Percentiles rank a stretch among this genome's conserved stretches.
Evolutionary conservation across 2,329 filamentous ascomycete genomes (phyloP).

Genomic region (Fusarium chlamydosporum): DNA sequence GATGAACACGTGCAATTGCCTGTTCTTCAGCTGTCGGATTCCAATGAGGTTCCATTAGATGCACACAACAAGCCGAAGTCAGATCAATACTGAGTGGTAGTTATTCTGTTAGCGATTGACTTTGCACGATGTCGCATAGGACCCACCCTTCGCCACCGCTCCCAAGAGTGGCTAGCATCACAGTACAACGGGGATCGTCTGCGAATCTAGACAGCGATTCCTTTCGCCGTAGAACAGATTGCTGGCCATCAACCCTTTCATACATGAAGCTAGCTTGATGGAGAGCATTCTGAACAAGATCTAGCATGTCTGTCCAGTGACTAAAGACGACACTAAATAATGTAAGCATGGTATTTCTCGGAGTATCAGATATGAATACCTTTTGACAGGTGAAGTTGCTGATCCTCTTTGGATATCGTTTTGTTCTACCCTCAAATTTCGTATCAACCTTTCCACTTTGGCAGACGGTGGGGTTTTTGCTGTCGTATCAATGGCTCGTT

Average conservation of each 20-base stretch:
- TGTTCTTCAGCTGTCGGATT: neutral
- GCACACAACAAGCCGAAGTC: rapidly evolving
- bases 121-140: rapidly evolving
- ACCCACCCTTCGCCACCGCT: conserved; percentile 53
- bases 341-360: neutral
- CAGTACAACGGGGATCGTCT: conserved; percentile 28
- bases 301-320: conserved; percentile 46
- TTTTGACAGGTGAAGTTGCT: rapidly evolving
- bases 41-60: conserved; percentile 13
- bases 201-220: conserved; percentile 33
- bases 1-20: conserved; percentile 6
- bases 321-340: conserved; percentile 25
- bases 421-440: neutral
- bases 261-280: conserved; percentile 20
- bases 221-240: conserved; percentile 17
- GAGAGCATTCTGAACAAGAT: conserved; percentile 45
- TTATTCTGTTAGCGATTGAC: rapidly evolving
- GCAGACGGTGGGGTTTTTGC: too few relatives aligned
- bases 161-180: conserved; percentile 54
- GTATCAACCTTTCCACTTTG: neutral
- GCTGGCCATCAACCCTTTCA: conserved; percentile 50
- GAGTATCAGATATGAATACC: neutral
- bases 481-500: too few relatives aligned
- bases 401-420: rapidly evolving
- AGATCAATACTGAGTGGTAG: neutral